Percentiles rank a stretch among this genome's conserved stretches.
phyloP scores from a whole-genome alignment of 768 basidiomycete genomes.

The Amanita polypyramis region DNA sequence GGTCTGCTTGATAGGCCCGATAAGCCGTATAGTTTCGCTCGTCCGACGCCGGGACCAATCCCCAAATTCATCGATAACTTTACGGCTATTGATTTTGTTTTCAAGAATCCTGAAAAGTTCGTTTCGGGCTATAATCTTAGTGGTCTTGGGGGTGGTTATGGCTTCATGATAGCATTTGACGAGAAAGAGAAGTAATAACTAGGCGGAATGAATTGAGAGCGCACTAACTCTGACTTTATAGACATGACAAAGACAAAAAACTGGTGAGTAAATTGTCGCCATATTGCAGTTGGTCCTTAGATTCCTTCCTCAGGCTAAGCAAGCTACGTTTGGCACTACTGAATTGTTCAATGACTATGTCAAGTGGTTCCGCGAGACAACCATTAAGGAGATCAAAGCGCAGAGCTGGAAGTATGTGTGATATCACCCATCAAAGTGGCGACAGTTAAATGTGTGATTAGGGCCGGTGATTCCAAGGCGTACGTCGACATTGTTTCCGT shows the following conservation, averaged over 20 bases:
- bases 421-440: too few relatives aligned
- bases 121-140: constrained; percentile 21
- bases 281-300: neutral
- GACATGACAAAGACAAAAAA: too few relatives aligned
- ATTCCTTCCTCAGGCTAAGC: constrained; percentile 14
- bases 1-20: constrained; percentile 23
- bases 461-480: too few relatives aligned
- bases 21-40: constrained; percentile 32
- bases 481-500: too few relatives aligned
- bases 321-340: constrained; percentile 26
- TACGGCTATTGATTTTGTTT: constrained; percentile 22
- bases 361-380: constrained; percentile 19
- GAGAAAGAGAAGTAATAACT: too few relatives aligned
- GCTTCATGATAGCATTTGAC: too few relatives aligned
- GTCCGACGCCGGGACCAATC: constrained; percentile 21
- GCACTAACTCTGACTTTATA: too few relatives aligned
- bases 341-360: constrained; percentile 18
- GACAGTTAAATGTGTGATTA: too few relatives aligned
- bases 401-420: constrained; percentile 23
- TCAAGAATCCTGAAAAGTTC: constrained; percentile 25
- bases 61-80: constrained; percentile 23
- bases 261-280: too few relatives aligned
- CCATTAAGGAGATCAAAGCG: constrained; percentile 20
- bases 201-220: too few relatives aligned
- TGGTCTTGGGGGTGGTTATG: constrained; percentile 24